These are phyloP conservation scores for Globisporangium middletonii DNA, from an alignment of 352 stramenopile genomes.

Conservation along the genomic window DNA sequence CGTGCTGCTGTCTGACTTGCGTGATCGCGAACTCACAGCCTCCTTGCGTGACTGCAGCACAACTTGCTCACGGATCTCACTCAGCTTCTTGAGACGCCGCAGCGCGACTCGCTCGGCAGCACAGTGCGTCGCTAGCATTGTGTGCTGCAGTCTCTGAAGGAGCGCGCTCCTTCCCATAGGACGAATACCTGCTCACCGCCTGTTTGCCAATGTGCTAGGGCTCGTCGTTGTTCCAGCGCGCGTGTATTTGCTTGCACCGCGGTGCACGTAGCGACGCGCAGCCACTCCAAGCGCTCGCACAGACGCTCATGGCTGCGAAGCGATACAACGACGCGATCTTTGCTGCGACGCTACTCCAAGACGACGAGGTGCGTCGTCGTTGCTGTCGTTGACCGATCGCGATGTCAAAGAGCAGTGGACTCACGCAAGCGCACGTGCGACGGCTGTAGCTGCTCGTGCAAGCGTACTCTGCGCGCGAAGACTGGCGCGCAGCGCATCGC, in stretches of 20 bases:
- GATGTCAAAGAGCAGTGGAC: neutral
- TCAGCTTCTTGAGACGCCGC: conserved; percentile 17
- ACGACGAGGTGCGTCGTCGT: conserved; percentile 14
- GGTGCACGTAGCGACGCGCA: conserved; percentile 12
- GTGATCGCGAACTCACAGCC: neutral
- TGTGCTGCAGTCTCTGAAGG: neutral
- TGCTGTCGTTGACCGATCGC: neutral
- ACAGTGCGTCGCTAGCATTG: conserved; percentile 22
- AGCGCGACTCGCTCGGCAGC: conserved; percentile 32
- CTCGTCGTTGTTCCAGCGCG: conserved; percentile 49
- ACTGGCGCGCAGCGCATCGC: conserved; percentile 9
- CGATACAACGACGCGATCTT: conserved; percentile 44
- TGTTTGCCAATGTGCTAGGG: conserved; percentile 22
- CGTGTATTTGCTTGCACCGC: conserved; percentile 38
- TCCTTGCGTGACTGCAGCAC: conserved; percentile 19
- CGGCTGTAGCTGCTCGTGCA: conserved; percentile 8
- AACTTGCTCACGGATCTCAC: conserved; percentile 30
- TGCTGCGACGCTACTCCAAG: conserved; percentile 38
- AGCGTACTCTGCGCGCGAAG: conserved; percentile 9
- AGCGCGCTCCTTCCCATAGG: neutral
- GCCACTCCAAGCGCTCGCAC: conserved; percentile 19
- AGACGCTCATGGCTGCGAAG: conserved; percentile 14
- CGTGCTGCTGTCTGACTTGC: neutral
- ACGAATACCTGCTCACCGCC: too few relatives aligned
- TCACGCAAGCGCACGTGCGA: neutral